Base-by-base conservation (phyloP, 805 yeast species). In the Lachancea meyersii region DNA sequence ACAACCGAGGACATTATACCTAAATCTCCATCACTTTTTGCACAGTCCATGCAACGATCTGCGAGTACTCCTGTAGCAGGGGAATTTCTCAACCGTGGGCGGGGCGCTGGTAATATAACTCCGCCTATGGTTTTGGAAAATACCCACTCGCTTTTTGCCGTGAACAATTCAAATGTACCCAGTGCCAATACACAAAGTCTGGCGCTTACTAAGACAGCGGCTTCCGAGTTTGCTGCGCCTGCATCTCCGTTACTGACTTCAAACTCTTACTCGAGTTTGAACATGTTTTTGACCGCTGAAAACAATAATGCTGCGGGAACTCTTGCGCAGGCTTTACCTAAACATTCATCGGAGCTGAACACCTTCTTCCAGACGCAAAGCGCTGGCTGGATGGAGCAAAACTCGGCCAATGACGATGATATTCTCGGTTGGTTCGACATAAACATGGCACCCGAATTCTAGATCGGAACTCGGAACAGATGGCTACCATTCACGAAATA, bases 381-480 rank as follows among this genome's bases (percentile, higher is more conserved):
- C 21, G 78, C 81, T 26, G 89, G 87, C 23, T 86, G 95, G 95
- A 74, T 81, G 58, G 88, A 86, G 56, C 81, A 79, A 24, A 86
- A 80, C 35, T 53, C 58, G n/a, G 55, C 53, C 38, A 57, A 58
- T 10, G 97, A 89, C 57, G 41, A 34, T 23, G 97, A 89, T 58
- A 83, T 89, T 55, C 67, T 89, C 36, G 97, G 97, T 10, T 89
- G 96, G 96, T 84, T 89, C 69, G 95, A 86, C 58, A 79, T 80
- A 60, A 82, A 82, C 54, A 77, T 76, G 82, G 79, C 77, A 3
- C 81, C 80, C 0, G 81, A 75, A 47, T 77, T 78, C 54, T 41
- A 23, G 26, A 4, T 20, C 16, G 3, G n/a, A n/a, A n/a, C n/a
- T 9, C 10, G 9, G 5, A 9, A 18, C 31, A 13, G 11, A 26